These are phyloP conservation scores for Ustilago lituana DNA, from an alignment of 1,284 basidiomycete genomes.

Conservation along the genomic window DNA sequence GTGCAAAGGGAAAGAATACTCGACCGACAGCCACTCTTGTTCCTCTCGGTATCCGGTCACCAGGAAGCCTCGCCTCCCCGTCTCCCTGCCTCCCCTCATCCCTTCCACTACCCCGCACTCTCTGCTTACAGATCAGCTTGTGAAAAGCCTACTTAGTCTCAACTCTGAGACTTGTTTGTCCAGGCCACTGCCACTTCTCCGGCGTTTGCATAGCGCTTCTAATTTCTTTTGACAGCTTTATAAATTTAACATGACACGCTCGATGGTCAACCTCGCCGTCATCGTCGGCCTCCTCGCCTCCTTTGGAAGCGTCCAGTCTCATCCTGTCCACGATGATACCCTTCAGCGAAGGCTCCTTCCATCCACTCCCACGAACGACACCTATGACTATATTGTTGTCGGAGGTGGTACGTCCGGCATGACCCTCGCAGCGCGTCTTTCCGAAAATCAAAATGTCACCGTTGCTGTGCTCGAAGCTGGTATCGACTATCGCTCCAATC, in stretches of 20 bases:
- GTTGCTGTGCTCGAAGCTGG: conserved; percentile 59
- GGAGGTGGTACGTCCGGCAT: conserved; percentile 54
- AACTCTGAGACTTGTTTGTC: no score
- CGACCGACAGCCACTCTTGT: no score
- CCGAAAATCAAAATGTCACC: conserved; percentile 41
- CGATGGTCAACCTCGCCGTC: conserved; percentile 13
- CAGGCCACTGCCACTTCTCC: no score
- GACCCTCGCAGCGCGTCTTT: conserved; percentile 51
- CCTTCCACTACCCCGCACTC: no score
- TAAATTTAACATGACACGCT: conserved; percentile 13
- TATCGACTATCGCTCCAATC: conserved; percentile 38
- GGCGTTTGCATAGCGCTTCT: no score
- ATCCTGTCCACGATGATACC: not conserved
- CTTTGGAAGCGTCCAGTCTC: conserved; percentile 10
- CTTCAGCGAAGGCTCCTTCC: conserved; percentile 5
- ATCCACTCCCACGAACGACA: conserved; percentile 6
- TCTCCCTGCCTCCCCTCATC: no score
- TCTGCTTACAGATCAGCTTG: no score
- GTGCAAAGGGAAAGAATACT: no score
- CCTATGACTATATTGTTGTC: conserved; percentile 54
- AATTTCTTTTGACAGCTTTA: no score
- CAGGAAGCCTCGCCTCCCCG: no score
- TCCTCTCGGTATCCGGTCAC: no score
- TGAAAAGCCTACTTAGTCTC: no score
- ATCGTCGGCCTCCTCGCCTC: conserved; percentile 16